Evolutionary conservation across 768 basidiomycete genomes (phyloP).

Genomic region (Russula vinacea): DNA sequence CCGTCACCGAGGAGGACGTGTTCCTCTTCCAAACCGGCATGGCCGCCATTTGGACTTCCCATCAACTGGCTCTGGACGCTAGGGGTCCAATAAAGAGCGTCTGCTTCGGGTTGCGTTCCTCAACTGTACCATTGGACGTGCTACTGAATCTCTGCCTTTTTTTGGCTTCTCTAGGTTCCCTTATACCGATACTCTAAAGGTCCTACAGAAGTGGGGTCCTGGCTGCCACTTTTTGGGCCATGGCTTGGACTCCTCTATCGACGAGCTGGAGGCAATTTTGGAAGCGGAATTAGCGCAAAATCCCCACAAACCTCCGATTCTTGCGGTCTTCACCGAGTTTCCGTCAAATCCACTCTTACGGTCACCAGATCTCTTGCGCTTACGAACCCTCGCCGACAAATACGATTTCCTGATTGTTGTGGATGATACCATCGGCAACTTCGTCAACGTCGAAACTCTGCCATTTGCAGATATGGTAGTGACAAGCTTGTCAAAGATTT

Average conservation of each 20-base stretch:
- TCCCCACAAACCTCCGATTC: constrained; percentile 54
- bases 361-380: constrained; percentile 70
- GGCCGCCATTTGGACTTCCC: constrained; percentile 92
- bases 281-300: constrained; percentile 42
- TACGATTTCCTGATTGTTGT: constrained; percentile 85
- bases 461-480: constrained; percentile 86
- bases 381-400: constrained; percentile 80
- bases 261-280: constrained; percentile 64
- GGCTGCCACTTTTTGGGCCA: constrained; percentile 87
- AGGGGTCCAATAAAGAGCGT: constrained; percentile 72
- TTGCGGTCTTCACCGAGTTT: constrained; percentile 89
- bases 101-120: constrained; percentile 80
- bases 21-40: constrained; percentile 87
- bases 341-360: constrained; percentile 93
- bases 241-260: constrained; percentile 73
- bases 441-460: constrained; percentile 87
- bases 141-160: too few species aligned
- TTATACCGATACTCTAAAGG: constrained; percentile 92
- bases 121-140: background rate
- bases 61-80: constrained; percentile 59
- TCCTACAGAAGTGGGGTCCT: constrained; percentile 93
- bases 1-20: constrained; percentile 81
- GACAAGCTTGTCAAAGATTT: constrained; percentile 90
- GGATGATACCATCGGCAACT: constrained; percentile 94
- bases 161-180: constrained; percentile 61